A percentile compares a stretch with the other conserved stretches of the same genome.
Evolutionary conservation across 257 asterid species (phyloP).

Genomic region (Ehretia macrophylla): DNA sequence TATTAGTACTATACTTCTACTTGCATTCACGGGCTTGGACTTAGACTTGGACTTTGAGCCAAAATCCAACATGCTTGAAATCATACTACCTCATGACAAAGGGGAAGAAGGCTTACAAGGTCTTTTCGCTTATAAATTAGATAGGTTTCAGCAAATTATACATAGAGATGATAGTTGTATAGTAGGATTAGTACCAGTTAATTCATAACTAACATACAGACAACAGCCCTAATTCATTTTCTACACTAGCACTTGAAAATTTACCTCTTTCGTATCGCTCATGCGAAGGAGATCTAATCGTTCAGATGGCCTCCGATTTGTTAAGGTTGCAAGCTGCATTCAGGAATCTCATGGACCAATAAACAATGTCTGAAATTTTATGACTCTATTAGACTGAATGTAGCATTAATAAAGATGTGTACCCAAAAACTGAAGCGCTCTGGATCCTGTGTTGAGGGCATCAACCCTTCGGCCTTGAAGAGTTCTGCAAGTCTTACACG

Average conservation of each 20-base stretch:
- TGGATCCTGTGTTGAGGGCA: conserved; percentile 76
- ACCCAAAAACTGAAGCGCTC: conserved; percentile 98
- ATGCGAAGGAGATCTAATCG: conserved; percentile 79
- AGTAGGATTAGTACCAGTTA: too few species aligned
- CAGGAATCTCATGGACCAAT: background rate
- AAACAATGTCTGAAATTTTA: background rate
- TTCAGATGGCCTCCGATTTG: conserved; percentile 81
- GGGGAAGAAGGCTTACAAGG: too few species aligned
- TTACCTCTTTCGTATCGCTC: conserved; percentile 78
- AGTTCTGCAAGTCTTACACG: conserved; percentile 76
- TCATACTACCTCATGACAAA: too few species aligned
- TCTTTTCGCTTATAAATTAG: too few species aligned
- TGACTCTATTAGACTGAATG: background rate
- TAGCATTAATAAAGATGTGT: conserved; percentile 6
- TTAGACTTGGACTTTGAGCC: too few species aligned
- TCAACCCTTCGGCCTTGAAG: conserved; percentile 77
- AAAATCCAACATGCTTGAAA: too few species aligned
- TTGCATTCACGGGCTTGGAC: too few species aligned
- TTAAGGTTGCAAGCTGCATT: conserved; percentile 76
- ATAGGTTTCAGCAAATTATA: too few species aligned
- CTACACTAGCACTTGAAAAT: too few species aligned
- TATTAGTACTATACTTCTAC: too few species aligned
- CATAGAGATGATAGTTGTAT: too few species aligned
- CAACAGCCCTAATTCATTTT: too few species aligned
- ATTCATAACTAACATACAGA: background rate